These are phyloP conservation scores for Lindgomyces ingoldianus DNA, from an alignment of 495 filamentous ascomycete genomes.

Conservation along the genomic window DNA sequence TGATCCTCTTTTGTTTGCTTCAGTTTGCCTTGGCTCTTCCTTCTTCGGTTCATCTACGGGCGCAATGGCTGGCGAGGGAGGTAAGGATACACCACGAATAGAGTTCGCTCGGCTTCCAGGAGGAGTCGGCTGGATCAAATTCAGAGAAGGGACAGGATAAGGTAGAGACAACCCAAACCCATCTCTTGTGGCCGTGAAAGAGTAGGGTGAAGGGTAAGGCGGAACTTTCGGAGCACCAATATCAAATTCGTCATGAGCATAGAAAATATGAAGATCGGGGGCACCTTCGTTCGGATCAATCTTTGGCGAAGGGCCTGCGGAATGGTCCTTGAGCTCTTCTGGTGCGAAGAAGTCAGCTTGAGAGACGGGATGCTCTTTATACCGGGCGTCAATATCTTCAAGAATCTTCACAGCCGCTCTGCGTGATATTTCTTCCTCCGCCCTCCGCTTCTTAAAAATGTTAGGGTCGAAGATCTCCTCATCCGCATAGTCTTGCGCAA, in stretches of 20 bases:
- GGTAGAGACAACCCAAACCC: slow-evolving; percentile 19
- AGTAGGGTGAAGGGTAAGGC: slow-evolving; percentile 34
- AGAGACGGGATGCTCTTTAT: slow-evolving; percentile 24
- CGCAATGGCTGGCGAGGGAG: slow-evolving; percentile 32
- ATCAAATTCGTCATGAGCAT: slow-evolving; percentile 29
- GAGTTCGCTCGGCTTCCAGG: slow-evolving; percentile 34
- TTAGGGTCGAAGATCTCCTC: slow-evolving; percentile 46
- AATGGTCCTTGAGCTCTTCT: slow-evolving; percentile 27
- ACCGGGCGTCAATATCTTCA: slow-evolving; percentile 35
- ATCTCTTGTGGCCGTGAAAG: slow-evolving; percentile 33
- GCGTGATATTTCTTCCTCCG: not conserved
- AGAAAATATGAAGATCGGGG: slow-evolving; percentile 39
- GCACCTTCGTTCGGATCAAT: slow-evolving; percentile 39
- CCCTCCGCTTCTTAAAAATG: slow-evolving; percentile 40
- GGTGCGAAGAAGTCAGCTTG: slow-evolving; percentile 40
- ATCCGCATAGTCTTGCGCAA: slow-evolving; percentile 34
- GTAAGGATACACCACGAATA: slow-evolving; percentile 26
- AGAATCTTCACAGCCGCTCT: slow-evolving; percentile 10
- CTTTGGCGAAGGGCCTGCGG: slow-evolving; percentile 22
- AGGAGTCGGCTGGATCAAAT: slow-evolving; percentile 45
- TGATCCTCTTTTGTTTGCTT: slow-evolving; percentile 12
- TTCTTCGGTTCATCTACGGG: slow-evolving; percentile 19
- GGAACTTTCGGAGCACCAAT: slow-evolving; percentile 21
- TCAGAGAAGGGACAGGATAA: slow-evolving; percentile 43
- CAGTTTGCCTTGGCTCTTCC: slow-evolving; percentile 12